Base-by-base conservation (phyloP, 805 yeast genomes). In the Yamadazyma olivae region DNA sequence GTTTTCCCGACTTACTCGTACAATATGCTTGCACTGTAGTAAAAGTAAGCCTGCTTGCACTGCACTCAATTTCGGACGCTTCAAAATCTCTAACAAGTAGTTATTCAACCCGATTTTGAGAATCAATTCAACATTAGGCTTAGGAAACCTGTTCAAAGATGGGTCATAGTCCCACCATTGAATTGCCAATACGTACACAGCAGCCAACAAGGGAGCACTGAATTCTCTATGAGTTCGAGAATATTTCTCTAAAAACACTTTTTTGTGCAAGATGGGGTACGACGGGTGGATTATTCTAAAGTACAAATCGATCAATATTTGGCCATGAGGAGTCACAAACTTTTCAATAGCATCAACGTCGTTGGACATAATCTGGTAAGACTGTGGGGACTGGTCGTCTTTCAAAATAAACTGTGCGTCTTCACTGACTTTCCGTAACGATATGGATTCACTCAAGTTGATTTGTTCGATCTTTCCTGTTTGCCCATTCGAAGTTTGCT, bases 111-210 rank as follows among this genome's bases (percentile, higher is more conserved):
- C 77, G 16, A 68, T 62, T 40, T 62, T 64, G 44, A 67, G 50
- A 17, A 68, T 63, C 30, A 53, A 41, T 7, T 74, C 76, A 4
- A 77, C 80, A 54, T 87, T 83, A 0, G 97, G 97, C 46, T 86
- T 84, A 0, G 89, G 81, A 36, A 75, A 78, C 16, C 85, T 77
- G 33, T 87, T 76, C 35, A 90, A 66, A 41, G 76, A 80, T 2
- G 95, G 84, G 50, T 81, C 90, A 55, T 81, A 81, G 46, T 86
- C 91, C 97, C 97, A 90, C 95, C 95, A 88, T 54, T 87, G 91
- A 29, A 86, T 74, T 0, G 97, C 95, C 39, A 90, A 64, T 7
- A 85, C 78, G 54, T 91, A 91, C 1, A 91, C 95, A 0, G 96
- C 85, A 0, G 97, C 97, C 31, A 91, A 64, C 33, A 91, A 61